phyloP scores from a whole-genome alignment of 306 rosid genomes.

The Canavalia ensiformis region DNA sequence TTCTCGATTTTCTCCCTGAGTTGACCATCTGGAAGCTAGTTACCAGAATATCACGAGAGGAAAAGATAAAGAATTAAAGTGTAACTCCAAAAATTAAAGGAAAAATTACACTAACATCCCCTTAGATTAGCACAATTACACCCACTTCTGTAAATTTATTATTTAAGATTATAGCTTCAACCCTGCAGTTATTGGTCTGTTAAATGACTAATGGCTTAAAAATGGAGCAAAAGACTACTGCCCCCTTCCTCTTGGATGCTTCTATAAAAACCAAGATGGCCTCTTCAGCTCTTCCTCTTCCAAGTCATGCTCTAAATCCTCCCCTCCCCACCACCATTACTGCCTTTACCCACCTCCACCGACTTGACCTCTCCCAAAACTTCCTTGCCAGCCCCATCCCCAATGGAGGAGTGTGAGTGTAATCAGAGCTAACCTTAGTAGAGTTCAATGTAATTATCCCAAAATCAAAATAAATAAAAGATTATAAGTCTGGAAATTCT shows the following conservation, averaged over 20 bases:
- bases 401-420: constrained; percentile 4
- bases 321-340: background rate
- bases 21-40: constrained; percentile 89
- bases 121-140: background rate
- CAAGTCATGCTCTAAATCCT: constrained; percentile 24
- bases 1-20: constrained; percentile 94
- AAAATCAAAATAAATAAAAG: constrained; percentile 16
- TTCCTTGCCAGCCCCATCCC: constrained; percentile 11
- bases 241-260: constrained; percentile 16
- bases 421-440: constrained; percentile 19
- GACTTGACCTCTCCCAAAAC: constrained; percentile 12
- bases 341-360: background rate
- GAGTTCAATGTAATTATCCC: constrained; percentile 24
- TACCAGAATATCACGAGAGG: constrained; percentile 47
- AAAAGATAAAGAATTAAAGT: constrained; percentile 12
- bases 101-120: background rate
- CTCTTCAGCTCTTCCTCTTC: background rate
- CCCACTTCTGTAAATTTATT: constrained; percentile 20
- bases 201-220: constrained; percentile 11
- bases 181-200: background rate
- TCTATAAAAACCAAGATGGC: constrained; percentile 25
- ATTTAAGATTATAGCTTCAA: background rate
- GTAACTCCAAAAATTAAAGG: background rate
- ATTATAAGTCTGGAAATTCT: constrained; percentile 51
- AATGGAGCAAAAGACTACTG: constrained; percentile 19